These are phyloP conservation scores for Cryptococcus jaspeensis DNA, from an alignment of 1,284 basidiomycete genomes.

Conservation along the genomic window DNA sequence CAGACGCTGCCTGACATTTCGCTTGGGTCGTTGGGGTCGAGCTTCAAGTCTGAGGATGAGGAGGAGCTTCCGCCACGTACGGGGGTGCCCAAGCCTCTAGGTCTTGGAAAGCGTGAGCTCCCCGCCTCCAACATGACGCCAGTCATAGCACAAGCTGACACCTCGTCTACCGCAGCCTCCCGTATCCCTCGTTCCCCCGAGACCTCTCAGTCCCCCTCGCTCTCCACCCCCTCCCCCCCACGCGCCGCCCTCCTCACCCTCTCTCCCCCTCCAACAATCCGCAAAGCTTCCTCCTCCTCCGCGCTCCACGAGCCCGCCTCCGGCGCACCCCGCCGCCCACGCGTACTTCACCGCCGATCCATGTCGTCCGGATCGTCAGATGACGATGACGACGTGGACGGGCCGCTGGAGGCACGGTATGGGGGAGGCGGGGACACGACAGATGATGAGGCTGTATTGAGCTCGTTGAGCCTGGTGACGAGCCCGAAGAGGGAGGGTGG, in stretches of 20 bases:
- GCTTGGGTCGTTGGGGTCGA: conserved; percentile 46
- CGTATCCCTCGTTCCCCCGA: conserved; percentile 20
- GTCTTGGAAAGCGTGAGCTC: conserved; percentile 1
- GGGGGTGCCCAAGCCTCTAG: background rate
- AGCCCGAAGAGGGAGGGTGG: conserved; percentile 20
- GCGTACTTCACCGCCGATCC: conserved; percentile 25
- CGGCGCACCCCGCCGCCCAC: conserved; percentile 29
- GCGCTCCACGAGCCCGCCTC: conserved; percentile 19
- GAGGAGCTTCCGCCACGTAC: conserved; percentile 4
- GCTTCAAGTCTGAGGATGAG: conserved; percentile 46
- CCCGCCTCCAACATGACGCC: too few species aligned
- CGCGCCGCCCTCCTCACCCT: conserved; percentile 29
- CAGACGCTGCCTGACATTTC: conserved; percentile 49
- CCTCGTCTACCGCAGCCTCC: background rate
- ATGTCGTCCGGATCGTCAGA: conserved; percentile 16
- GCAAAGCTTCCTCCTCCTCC: conserved; percentile 35
- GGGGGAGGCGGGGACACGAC: conserved; percentile 17
- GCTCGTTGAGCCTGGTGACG: conserved; percentile 25
- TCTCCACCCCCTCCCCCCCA: conserved; percentile 26
- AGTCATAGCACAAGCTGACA: background rate
- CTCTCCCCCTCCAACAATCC: conserved; percentile 38
- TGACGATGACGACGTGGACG: conserved; percentile 17
- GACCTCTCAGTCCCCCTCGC: conserved; percentile 19
- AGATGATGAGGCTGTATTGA: conserved; percentile 30
- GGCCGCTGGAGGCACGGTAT: conserved; percentile 24